A percentile compares a stretch with the other conserved stretches of the same genome.
Conservation (phyloP, 495 filamentous ascomycete species). For the Penicillium turbatum region DNA sequence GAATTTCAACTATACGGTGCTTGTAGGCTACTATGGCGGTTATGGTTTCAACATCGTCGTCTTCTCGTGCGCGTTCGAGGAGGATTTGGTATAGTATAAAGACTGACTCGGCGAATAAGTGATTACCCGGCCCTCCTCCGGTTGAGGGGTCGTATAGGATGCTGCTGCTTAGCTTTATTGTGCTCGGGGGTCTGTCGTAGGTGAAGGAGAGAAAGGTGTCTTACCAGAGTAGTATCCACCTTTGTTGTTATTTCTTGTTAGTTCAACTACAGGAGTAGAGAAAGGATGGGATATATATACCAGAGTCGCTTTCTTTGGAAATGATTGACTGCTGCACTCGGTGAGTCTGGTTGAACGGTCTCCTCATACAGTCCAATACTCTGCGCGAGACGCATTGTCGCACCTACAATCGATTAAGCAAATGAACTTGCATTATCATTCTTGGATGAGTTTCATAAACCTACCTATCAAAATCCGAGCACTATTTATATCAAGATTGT, state of each 20-base stretch:
- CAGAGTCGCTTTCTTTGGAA: not conserved
- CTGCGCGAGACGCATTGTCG: constrained; percentile 46
- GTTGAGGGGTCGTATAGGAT: constrained; percentile 32
- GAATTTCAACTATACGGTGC: constrained; percentile 36
- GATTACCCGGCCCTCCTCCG: constrained; percentile 7
- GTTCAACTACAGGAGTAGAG: not conserved
- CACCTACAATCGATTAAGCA: constrained; percentile 27
- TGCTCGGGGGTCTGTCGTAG: constrained; percentile 43
- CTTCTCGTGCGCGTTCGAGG: constrained; percentile 13
- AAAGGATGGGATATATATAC: not conserved
- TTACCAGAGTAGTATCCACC: constrained; percentile 51
- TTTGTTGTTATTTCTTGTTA: too few species aligned
- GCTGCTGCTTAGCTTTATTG: constrained; percentile 29
- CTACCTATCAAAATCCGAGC: constrained; percentile 47
- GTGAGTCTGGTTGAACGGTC: constrained; percentile 26
- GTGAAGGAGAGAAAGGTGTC: constrained; percentile 49
- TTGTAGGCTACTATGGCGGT: constrained; percentile 32
- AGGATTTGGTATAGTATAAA: constrained; percentile 41
- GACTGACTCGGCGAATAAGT: constrained; percentile 17
- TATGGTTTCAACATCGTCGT: not conserved
- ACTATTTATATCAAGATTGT: constrained; percentile 51
- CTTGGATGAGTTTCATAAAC: not conserved
- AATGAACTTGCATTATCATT: constrained; percentile 1
- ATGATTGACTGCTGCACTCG: constrained; percentile 5
- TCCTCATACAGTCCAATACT: constrained; percentile 44